Evolutionary conservation across 495 filamentous ascomycete genomes (phyloP).

Genomic region (Penicillium macrosclerotiorum): DNA sequence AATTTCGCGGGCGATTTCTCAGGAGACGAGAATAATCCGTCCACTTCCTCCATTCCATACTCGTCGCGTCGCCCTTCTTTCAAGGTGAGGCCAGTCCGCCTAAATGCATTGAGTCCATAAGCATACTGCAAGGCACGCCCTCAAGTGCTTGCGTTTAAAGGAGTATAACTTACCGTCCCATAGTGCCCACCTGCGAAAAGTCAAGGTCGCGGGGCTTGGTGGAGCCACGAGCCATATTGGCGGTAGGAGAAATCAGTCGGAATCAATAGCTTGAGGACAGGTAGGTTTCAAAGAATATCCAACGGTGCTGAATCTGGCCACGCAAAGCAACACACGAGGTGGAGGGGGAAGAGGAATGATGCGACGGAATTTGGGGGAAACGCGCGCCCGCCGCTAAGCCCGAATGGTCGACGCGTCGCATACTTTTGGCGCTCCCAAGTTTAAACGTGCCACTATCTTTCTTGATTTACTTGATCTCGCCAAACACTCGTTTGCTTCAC

Average conservation of each 20-base stretch:
- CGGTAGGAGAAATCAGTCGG: no score
- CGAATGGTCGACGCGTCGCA: conserved; percentile 42
- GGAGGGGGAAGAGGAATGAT: conserved; percentile 28
- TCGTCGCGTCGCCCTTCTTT: conserved; percentile 85
- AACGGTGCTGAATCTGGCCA: background rate
- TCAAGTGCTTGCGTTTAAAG: background rate
- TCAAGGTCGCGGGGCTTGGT: conserved; percentile 56
- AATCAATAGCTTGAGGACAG: no score
- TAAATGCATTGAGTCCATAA: conserved; percentile 24
- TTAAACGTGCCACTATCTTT: background rate
- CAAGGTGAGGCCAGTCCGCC: conserved; percentile 81
- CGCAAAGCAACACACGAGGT: conserved; percentile 1
- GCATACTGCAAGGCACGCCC: conserved; percentile 2
- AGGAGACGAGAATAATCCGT: conserved; percentile 86
- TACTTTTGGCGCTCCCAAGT: conserved; percentile 3
- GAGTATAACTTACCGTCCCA: conserved; percentile 53
- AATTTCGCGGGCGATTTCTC: conserved; percentile 53
- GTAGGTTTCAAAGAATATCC: background rate
- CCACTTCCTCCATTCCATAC: conserved; percentile 84
- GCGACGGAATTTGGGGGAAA: conserved; percentile 28
- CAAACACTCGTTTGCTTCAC: background rate
- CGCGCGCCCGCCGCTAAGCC: conserved; percentile 41
- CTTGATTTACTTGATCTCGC: no score
- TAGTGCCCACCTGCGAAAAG: conserved; percentile 62
- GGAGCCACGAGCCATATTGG: conserved; percentile 46